phyloP scores from a whole-genome alignment of 2,329 filamentous ascomycete species.

The Verticillium nubilum region DNA sequence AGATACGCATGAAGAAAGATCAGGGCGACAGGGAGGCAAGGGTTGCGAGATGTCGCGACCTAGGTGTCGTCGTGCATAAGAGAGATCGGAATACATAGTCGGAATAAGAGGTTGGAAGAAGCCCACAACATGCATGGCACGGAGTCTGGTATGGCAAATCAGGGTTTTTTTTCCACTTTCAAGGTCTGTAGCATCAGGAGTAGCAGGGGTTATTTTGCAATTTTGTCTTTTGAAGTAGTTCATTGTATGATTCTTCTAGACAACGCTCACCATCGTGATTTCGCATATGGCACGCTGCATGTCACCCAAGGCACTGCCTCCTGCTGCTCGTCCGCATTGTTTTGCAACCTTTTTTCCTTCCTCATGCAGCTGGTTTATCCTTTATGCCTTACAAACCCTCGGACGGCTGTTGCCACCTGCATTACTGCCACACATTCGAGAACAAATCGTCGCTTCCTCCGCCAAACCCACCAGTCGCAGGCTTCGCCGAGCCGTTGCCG shows the following conservation, averaged over 20 bases:
- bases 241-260: background rate
- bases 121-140: background rate
- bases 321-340: background rate
- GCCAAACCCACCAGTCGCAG: constrained; percentile 45
- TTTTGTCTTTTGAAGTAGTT: background rate
- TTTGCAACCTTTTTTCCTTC: background rate
- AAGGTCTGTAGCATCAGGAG: background rate
- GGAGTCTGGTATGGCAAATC: background rate
- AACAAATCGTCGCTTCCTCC: constrained; percentile 81
- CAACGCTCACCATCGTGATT: background rate
- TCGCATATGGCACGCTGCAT: background rate
- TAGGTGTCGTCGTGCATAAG: too few species aligned
- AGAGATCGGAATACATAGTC: background rate
- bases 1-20: too few species aligned
- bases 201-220: background rate
- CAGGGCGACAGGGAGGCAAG: too few species aligned
- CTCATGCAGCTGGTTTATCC: background rate
- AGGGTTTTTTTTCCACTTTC: background rate
- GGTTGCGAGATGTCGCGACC: too few species aligned
- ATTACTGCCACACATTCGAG: constrained; percentile 87
- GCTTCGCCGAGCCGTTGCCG: constrained; percentile 41
- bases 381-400: too few species aligned
- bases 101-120: background rate
- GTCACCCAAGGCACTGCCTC: background rate
- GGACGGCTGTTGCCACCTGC: background rate